A percentile compares a stretch with the other conserved stretches of the same genome.
These are phyloP conservation scores for Colletotrichum noveboracense DNA, from an alignment of 2,329 filamentous ascomycete species.

Conservation along the genomic window DNA sequence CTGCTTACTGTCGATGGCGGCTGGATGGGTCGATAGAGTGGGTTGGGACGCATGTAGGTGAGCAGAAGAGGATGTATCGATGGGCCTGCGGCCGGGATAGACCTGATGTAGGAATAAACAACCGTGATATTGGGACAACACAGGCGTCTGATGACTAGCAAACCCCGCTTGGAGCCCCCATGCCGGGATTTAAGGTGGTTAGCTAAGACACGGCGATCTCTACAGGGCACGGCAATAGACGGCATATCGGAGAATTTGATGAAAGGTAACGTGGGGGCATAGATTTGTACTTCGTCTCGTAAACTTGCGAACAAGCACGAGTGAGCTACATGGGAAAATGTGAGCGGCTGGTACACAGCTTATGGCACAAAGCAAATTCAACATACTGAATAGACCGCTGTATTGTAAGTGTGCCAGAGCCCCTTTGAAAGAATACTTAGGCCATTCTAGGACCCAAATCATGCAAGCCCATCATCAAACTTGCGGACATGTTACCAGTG, in stretches of 20 bases:
- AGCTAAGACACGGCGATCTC: neutral
- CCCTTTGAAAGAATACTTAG: neutral
- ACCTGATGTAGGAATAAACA: neutral
- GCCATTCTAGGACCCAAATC: neutral
- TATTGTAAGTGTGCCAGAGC: neutral
- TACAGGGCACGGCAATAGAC: neutral
- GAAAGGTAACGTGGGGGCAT: neutral
- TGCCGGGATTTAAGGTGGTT: neutral
- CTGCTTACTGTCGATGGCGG: conserved; percentile 85
- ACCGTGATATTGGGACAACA: neutral
- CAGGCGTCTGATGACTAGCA: no score
- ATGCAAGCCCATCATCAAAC: neutral
- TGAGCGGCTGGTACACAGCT: neutral
- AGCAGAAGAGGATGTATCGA: neutral
- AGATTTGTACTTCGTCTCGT: neutral
- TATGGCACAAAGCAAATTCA: neutral
- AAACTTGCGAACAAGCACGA: neutral
- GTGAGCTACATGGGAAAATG: neutral
- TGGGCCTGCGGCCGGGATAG: neutral
- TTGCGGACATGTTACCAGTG: neutral
- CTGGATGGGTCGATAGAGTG: conserved; percentile 82
- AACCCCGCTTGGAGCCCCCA: neutral
- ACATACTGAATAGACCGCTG: neutral
- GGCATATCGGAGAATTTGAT: neutral
- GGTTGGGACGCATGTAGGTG: neutral